Evolutionary conservation across 2,329 filamentous ascomycete genomes (phyloP), one percentile per base, ranked within the genome.

Genomic region (Aspergillus neotritici): DNA sequence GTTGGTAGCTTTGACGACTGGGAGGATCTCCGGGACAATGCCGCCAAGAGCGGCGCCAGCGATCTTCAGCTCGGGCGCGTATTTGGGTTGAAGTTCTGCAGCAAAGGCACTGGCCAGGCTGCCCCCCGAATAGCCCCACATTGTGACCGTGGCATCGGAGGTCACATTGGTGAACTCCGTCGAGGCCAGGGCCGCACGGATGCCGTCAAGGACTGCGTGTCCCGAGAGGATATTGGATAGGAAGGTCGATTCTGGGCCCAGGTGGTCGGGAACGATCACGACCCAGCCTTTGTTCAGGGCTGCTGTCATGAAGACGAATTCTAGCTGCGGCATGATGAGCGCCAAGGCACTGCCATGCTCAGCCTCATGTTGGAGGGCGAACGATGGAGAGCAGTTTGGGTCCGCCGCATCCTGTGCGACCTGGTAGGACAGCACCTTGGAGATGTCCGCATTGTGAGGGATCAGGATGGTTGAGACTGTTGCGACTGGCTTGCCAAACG

Each of bases 41-140:
- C 76, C 76, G 3, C 77, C 76, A 0, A 79, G 48, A 0, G 73
- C 76, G 1, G 67, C 70, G 3, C 75, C 76, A 1, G 61, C 61
- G 28, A 80, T 65, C 2, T 46, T 43, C 7, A 54, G 41, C 34
- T 54, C 51, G 4, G 51, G 49, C 0, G 51, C 51, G 31, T 54
- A 54, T 3, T 21, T 40, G 1, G 49, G 45, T 5, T 49, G 51
- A 0, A 50, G 36, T 11, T 54, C 51, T 2, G 51, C 51, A 1
- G 51, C 51, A 28, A 52, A 52, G 4, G 43, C 51, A 11, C 45
- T 50, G 12, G 51, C 49, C 9, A 79, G 48, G 2, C 70, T 69
- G 4, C 77, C 77, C 3, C 78, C 78, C 0, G 73, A 77, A 52
- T 79, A 80, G 0, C 78, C 78, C 74, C 75, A 79, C 42, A 78